Base-by-base conservation (phyloP, 352 stramenopile species). In the Phytophthora megakarya region DNA sequence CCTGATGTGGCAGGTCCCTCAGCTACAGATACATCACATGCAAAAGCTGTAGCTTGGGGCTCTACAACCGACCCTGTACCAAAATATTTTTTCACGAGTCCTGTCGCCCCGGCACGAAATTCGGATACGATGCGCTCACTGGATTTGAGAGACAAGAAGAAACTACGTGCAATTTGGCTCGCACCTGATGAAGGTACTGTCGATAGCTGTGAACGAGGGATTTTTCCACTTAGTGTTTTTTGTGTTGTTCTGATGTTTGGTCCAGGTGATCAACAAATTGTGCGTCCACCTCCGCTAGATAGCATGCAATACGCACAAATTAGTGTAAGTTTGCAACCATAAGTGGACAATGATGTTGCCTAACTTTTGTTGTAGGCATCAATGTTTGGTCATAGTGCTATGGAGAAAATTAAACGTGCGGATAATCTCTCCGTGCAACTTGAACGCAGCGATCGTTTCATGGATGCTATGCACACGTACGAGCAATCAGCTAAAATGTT, bases 401-500 rank as follows among this genome's bases (percentile, higher is more conserved):
- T 91, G 28, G 70, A 72, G 9, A 91, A 91, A 60, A 88, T 91
- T 40, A 76, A 75, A 44, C 80, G 79, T 9, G 71, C 74, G 1
- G 80, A 91, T 62, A 61, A 64, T 6, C 53, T 91, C n/a, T 74
- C 82, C 0, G 63, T 83, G 21, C 80, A 89, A 54, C 52, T 91
- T n/a, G 82, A 91, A 58, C 78, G 74, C 65, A 88, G 69, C 19
- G 51, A 47, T 3, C 73, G 82, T 39, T 91, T 70, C 49, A 87
- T 87, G 76, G 82, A 91, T 56, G 76, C 76, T 9, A 75, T 87
- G n/a, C 78, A 88, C 61, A 91, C 82, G 7, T 87, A 88, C 39
- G 78, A 91, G 46, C 82, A 91, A 49, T 80, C 82, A 6, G 71
- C 52, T 25, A 89, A 89, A 64, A 88, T 91, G 80, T 70, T 89